Conservation (phyloP, 2,329 filamentous ascomycete genomes). For the Nothophoma quercina region DNA sequence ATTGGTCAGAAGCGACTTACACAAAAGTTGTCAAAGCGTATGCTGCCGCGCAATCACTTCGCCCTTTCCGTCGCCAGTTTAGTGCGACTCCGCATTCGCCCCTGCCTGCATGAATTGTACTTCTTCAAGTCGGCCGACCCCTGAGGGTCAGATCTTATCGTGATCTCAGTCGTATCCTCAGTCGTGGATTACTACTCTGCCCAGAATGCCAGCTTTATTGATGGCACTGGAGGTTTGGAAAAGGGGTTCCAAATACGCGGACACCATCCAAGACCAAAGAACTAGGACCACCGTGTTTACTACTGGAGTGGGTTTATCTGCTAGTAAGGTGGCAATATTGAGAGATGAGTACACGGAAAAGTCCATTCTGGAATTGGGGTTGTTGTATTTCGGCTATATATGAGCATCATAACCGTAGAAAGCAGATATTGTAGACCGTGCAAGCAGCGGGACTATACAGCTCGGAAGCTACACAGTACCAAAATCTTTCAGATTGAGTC, state of each 20-base stretch:
- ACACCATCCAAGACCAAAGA: too few species aligned
- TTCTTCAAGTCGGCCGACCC: conserved; percentile 14
- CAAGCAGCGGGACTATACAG: background rate
- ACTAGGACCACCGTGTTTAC: too few species aligned
- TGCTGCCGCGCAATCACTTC: conserved; percentile 16
- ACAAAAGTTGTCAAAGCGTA: conserved; percentile 21
- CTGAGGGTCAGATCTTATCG: background rate
- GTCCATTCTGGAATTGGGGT: background rate
- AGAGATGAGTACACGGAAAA: background rate
- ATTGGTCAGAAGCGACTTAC: conserved; percentile 16
- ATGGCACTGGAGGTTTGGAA: too few species aligned
- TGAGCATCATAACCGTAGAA: background rate
- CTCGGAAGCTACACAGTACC: background rate
- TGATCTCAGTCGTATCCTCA: background rate
- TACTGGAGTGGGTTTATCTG: too few species aligned
- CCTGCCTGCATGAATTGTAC: conserved; percentile 15
- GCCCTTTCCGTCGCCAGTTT: conserved; percentile 6
- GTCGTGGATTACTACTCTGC: background rate
- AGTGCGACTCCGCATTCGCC: conserved; percentile 14
- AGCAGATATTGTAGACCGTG: background rate
- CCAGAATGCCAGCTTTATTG: too few species aligned
- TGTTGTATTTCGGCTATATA: background rate
- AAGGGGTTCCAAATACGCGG: too few species aligned
- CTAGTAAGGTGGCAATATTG: too few species aligned
- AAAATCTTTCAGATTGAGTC: too few species aligned